Base-by-base conservation (phyloP, 73 alveolate species). In the Effrenium voratum region DNA sequence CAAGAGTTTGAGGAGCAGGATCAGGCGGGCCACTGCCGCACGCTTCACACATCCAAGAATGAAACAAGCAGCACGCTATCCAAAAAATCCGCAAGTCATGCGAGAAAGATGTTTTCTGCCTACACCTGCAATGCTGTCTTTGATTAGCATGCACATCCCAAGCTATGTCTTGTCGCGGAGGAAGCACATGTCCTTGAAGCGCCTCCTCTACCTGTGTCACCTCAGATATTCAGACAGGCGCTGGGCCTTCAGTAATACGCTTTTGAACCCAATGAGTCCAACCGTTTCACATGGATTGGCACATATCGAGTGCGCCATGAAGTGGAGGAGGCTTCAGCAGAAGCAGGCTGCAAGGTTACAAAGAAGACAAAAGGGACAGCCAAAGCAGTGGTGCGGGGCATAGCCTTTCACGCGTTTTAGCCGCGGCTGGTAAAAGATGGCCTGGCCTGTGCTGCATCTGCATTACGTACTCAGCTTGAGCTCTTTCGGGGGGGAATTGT, bases 341-440 rank as follows among this genome's bases (percentile, higher is more conserved):
- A 63, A 63, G 77, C 77, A 63, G 77, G 77, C 77, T 63, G 77
- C 77, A 63, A 63, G 77, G 77, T 32, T 63, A 63, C 77, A 63
- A 63, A 63, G 77, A 63, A 63, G 77, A 63, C 77, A 63, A 26
- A 63, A 63, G 77, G 77, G 77, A 63, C 77, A 63, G 77, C 77
- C 77, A 63, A 63, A 63, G 77, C 77, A 63, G 77, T 63, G 77
- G 77, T 63, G 77, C 77, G 77, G 77, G 77, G 77, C 77, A 63
- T 63, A 63, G 77, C 77, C 77, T 63, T 63, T 63, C 77, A 63
- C 40, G 77, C 77, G 77, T 63, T 63, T 63, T 63, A 63, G 77
- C 77, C 77, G 77, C 77, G 77, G 77, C 77, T 63, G 77, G 77
- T 63, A 63, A 63, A 63, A 63, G 77, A 32, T 63, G 77, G 77